These are phyloP conservation scores for Xylaria nigripes DNA, from an alignment of 495 filamentous ascomycete genomes.

Conservation along the genomic window DNA sequence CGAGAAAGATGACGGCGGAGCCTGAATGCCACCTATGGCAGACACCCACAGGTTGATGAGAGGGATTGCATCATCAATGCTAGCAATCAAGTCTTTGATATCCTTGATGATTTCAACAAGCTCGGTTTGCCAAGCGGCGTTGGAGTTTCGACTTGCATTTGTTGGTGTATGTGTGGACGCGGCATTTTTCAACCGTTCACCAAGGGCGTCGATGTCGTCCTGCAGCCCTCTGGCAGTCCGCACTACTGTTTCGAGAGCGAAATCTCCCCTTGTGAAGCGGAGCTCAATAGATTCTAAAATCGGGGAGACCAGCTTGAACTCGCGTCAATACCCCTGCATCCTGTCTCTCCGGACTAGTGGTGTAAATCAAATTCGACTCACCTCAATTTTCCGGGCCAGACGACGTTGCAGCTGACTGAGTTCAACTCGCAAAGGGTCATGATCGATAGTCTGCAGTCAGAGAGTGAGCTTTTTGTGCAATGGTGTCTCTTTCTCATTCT, in stretches of 20 bases:
- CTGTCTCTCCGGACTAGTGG: not conserved
- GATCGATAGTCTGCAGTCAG: conserved; percentile 16
- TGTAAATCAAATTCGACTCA: conserved; percentile 15
- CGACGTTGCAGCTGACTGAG: conserved; percentile 23
- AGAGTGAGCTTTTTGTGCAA: conserved; percentile 1
- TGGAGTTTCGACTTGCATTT: conserved; percentile 40
- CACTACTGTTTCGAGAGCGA: conserved; percentile 82
- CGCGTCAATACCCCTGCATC: not conserved
- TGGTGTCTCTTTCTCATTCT: not conserved
- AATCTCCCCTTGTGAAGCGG: conserved; percentile 62
- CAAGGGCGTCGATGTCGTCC: conserved; percentile 78
- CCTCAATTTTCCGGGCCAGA: conserved; percentile 26
- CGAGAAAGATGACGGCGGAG: conserved; percentile 40
- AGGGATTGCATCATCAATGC: conserved; percentile 90
- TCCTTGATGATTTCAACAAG: conserved; percentile 63
- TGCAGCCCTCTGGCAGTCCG: conserved; percentile 79
- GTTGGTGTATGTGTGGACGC: conserved; percentile 54
- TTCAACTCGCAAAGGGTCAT: conserved; percentile 21
- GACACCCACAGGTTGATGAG: conserved; percentile 93
- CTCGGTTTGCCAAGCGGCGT: conserved; percentile 43
- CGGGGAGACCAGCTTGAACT: conserved; percentile 20
- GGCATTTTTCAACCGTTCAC: conserved; percentile 66
- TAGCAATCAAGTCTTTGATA: conserved; percentile 63
- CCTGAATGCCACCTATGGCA: conserved; percentile 74
- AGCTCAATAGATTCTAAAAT: conserved; percentile 27